A percentile compares a stretch with the other conserved stretches of the same genome.
These are phyloP conservation scores for Fonsecaea monophora DNA, from an alignment of 2,329 filamentous ascomycete genomes.

Conservation along the genomic window DNA sequence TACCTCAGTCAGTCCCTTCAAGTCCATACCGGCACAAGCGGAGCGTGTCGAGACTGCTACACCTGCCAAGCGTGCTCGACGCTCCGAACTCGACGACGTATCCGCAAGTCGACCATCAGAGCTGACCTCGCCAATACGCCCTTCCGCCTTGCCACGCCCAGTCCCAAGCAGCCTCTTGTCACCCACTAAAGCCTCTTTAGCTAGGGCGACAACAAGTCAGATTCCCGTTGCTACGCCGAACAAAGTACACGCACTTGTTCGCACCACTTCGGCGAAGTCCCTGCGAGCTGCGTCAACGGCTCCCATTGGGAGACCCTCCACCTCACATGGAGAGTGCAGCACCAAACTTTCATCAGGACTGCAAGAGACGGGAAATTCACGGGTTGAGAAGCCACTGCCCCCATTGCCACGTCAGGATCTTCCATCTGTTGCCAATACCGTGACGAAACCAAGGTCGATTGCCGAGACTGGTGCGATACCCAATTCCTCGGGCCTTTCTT, in stretches of 20 bases:
- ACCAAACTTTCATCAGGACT: conserved; percentile 6
- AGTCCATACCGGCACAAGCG: conserved; percentile 43
- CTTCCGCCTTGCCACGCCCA: conserved; percentile 54
- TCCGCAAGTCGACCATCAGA: conserved; percentile 62
- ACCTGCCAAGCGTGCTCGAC: conserved; percentile 74
- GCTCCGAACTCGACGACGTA: conserved; percentile 70
- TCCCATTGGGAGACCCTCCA: conserved; percentile 45
- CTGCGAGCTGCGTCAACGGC: conserved; percentile 53
- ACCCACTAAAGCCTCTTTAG: conserved; percentile 77
- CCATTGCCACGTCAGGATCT: conserved; percentile 20
- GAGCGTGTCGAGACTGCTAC: conserved; percentile 44
- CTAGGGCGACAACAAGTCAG: conserved; percentile 64
- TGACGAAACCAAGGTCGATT: conserved; percentile 3
- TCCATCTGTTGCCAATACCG: background rate
- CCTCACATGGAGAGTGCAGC: conserved; percentile 22
- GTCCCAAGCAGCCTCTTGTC: conserved; percentile 69
- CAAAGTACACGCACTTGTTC: conserved; percentile 55
- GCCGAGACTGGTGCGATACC: conserved; percentile 8
- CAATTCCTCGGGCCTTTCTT: conserved; percentile 19
- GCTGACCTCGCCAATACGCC: conserved; percentile 18
- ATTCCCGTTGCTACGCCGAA: conserved; percentile 57
- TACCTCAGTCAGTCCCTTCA: conserved; percentile 42
- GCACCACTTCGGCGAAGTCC: conserved; percentile 61
- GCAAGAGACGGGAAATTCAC: background rate
- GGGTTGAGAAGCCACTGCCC: conserved; percentile 24